These are phyloP conservation scores for Galeopsis tetrahit DNA, from an alignment of 257 asterid genomes.

Conservation along the genomic window DNA sequence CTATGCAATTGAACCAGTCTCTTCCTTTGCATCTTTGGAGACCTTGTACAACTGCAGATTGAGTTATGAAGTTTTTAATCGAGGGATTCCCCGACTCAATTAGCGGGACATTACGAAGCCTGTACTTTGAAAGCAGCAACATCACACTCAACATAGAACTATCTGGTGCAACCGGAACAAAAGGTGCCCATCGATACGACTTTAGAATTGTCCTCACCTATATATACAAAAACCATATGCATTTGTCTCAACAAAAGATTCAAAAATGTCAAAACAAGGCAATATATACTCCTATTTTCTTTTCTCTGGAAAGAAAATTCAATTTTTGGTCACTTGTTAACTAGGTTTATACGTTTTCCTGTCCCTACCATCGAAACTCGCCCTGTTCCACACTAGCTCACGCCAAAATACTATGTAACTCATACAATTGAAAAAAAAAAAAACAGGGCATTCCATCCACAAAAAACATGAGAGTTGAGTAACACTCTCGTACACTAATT, in stretches of 20 bases:
- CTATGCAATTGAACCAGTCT: conserved; percentile 83
- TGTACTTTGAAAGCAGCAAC: conserved; percentile 80
- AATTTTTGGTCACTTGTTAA: too few species aligned
- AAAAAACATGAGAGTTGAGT: too few species aligned
- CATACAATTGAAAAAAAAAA: too few species aligned
- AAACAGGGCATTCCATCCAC: too few species aligned
- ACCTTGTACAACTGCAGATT: conserved; percentile 85
- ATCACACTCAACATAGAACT: conserved; percentile 60
- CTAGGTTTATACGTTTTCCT: too few species aligned
- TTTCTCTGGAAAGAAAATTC: too few species aligned
- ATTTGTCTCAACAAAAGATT: neutral
- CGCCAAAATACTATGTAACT: too few species aligned
- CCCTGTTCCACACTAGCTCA: too few species aligned
- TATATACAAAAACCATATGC: neutral
- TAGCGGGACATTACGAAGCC: conserved; percentile 90
- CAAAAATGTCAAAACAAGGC: neutral
- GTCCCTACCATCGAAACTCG: too few species aligned
- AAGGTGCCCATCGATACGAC: conserved; percentile 87
- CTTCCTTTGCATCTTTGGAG: conserved; percentile 76
- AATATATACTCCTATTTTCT: neutral
- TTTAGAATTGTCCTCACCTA: conserved; percentile 78
- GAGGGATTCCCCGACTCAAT: conserved; percentile 61
- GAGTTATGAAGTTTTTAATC: conserved; percentile 82
- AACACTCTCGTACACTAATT: too few species aligned
- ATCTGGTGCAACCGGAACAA: conserved; percentile 73